Conservation (phyloP, 371 early-diverging fungal genomes). For the Lichtheimia hyalospora region DNA sequence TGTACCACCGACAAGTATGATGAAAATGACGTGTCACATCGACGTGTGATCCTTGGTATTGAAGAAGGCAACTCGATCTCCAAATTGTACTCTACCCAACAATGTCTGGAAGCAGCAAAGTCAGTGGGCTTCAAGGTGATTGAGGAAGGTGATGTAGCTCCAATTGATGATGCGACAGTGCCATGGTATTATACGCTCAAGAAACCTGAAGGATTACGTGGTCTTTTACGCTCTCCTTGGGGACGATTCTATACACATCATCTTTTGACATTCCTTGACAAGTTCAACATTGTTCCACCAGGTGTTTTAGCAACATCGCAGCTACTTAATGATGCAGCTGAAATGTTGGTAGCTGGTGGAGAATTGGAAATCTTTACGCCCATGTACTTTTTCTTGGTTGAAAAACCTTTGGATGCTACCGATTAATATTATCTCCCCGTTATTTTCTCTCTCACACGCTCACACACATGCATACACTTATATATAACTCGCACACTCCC, state of each 20-base stretch:
- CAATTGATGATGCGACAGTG: constrained; percentile 49
- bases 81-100: constrained; percentile 64
- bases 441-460: too few species aligned
- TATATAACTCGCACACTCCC: too few species aligned
- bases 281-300: constrained; percentile 65
- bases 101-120: constrained; percentile 66
- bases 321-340: constrained; percentile 71
- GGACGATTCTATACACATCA: constrained; percentile 62
- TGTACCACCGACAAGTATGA: constrained; percentile 72
- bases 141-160: constrained; percentile 61
- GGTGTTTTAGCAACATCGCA: constrained; percentile 71
- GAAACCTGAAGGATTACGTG: constrained; percentile 47
- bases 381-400: constrained; percentile 78
- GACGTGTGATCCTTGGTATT: constrained; percentile 67
- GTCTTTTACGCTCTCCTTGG: constrained; percentile 48
- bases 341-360: constrained; percentile 70
- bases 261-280: constrained; percentile 60
- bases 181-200: constrained; percentile 75
- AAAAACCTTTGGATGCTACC: constrained; percentile 56
- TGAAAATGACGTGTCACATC: constrained; percentile 59
- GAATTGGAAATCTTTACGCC: constrained; percentile 77
- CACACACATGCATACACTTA: too few species aligned
- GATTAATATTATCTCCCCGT: not conserved
- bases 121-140: constrained; percentile 73
- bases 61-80: constrained; percentile 82